Evolutionary conservation across 345 rosid species (phyloP), one percentile per base, ranked within the genome.

Genomic region (Citrus sp.): DNA sequence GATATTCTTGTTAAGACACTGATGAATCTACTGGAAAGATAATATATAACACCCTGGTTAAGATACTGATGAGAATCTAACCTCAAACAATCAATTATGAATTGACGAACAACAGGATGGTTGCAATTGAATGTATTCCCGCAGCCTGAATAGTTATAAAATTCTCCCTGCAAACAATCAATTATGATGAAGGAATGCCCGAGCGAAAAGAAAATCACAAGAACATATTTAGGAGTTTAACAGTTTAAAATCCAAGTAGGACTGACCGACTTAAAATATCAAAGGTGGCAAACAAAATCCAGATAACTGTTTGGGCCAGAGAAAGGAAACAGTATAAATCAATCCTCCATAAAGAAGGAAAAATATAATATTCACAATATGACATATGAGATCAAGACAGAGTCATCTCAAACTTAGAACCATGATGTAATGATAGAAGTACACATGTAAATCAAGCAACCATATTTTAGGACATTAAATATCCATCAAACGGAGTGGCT

Each of bases 71-170:
- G 28, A 81, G 21, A 81, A 59, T 77, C 72, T 87, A 32, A 95
- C 98, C 99, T 93, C 82, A 95, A 82, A 88, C 96, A 89, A 77
- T 95, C 98, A 85, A 91, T 83, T 78, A 91, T 91, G 81, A 93
- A 92, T 75, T 92, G 98, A 61, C 99, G 97, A 77, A 92, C 98
- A 81, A 88, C 88, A 70, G 98, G 99, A 89, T 95, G 99, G 83
- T 93, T 95, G 89, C 99, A 95, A 84, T 95, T 95, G 83, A 95
- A 89, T 77, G 99, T 95, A 84, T 95, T 95, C 67, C 99, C 99
- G 83, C 97, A 95, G 60, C 99, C 99, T 55, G 99, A 93, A 90
- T 95, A 95, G 74, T 95, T 95, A 80, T 95, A 95, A 90, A 90
- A 95, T 87, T 95, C 98, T 55, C 99, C 98, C 99, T 95, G 86